A percentile compares a stretch with the other conserved stretches of the same genome.
Evolutionary conservation across 2,329 filamentous ascomycete genomes (phyloP).

Genomic region (Fusarium sp.): DNA sequence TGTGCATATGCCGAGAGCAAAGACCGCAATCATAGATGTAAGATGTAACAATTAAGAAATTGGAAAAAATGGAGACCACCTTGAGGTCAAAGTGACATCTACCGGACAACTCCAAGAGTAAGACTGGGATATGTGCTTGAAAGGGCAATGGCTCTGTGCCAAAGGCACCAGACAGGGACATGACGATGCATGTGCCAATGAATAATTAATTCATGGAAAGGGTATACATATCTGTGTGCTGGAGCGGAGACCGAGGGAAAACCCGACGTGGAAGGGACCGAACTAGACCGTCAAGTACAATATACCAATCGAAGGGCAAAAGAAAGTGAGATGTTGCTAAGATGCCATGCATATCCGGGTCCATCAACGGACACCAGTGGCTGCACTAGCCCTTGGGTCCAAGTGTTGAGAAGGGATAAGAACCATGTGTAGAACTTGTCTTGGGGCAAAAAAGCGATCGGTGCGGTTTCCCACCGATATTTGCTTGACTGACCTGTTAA

Average conservation of each 20-base stretch:
- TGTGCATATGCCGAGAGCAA: slow-evolving; percentile 45
- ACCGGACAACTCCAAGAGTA: slow-evolving; percentile 22
- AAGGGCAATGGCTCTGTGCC: slow-evolving; percentile 41
- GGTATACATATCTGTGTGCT: slow-evolving; percentile 31
- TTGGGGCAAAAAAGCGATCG: slow-evolving; percentile 32
- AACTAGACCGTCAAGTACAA: slow-evolving; percentile 33
- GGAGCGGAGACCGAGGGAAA: slow-evolving; percentile 38
- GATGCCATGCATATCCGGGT: slow-evolving; percentile 47
- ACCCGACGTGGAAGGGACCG: slow-evolving; percentile 34
- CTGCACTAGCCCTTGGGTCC: slow-evolving; percentile 47
- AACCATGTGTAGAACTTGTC: slow-evolving; percentile 36
- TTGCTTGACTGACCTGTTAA: slow-evolving; percentile 23
- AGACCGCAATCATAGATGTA: slow-evolving; percentile 34
- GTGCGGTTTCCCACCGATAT: slow-evolving; percentile 32
- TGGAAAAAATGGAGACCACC: slow-evolving; percentile 22
- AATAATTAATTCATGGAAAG: slow-evolving; percentile 21
- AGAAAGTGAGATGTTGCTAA: slow-evolving; percentile 43
- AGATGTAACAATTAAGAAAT: slow-evolving; percentile 33
- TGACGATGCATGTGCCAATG: slow-evolving; percentile 33
- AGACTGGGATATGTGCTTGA: slow-evolving; percentile 35
- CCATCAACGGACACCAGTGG: slow-evolving; percentile 46
- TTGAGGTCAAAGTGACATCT: slow-evolving; percentile 18
- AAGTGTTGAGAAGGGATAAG: slow-evolving; percentile 33
- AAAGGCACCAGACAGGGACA: slow-evolving; percentile 32
- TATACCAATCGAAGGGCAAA: slow-evolving; percentile 27